Base-by-base conservation (phyloP, 805 yeast species). In the Ogataea trehalophila region DNA sequence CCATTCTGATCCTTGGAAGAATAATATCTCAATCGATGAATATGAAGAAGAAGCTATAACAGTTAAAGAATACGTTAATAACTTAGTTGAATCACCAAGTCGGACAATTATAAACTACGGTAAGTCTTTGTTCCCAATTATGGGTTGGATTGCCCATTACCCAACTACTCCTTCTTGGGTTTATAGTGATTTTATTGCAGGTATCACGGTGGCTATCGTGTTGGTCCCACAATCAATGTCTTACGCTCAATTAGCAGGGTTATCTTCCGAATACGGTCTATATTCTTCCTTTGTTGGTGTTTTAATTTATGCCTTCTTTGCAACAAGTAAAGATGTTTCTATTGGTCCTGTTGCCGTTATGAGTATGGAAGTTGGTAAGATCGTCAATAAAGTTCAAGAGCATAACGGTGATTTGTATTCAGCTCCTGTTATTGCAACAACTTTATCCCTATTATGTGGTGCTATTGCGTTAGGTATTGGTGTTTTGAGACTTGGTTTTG, bases 321-420 rank as follows among this genome's bases (percentile, higher is more conserved):
- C 97, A 14, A 91, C 97, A 14, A 86, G 95, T 22, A 91, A 91
- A 67, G 97, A 91, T 73, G 96, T 91, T 36, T 85, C 95, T 51
- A 90, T 91, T 58, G 97, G 97, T 26, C 97, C 97, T 11, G 97
- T 91, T 35, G 97, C 97, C 13, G 97, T 91, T 48, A 90, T 91
- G 96, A 86, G 95, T 15, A 66, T 81, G 54, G 91, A 89, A 64
- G 89, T 87, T 34, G 83, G 91, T 43, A 87, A 84, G 63, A 89
- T 87, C 47, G 75, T 91, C 46, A 75, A 80, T 26, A 71, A 73
- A 43, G 94, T 90, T 11, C 78, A 79, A 51, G 70, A 56, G 76
- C 72, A 50, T n/a, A 43, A 58, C 39, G 60, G 60, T 33, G 62
- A 64, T 40, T 22, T 34, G 14, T 72, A 75, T 52, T 74, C 80